Base-by-base conservation (phyloP, 345 rosid species). In the Lenwebbia sp. region DNA sequence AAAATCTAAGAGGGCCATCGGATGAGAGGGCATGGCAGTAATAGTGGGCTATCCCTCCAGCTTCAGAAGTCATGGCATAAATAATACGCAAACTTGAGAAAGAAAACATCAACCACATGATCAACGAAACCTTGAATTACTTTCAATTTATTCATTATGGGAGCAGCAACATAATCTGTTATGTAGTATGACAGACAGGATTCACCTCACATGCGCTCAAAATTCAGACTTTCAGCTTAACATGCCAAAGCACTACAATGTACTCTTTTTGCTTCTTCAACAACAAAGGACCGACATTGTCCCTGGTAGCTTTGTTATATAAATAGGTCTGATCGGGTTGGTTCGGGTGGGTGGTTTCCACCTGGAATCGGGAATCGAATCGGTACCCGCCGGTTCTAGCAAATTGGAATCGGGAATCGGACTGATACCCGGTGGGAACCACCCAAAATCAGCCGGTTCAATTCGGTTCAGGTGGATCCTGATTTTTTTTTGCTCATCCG, bases 221-320 rank as follows among this genome's bases (percentile, higher is more conserved):
- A 65, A 21, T 65, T 65, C 76, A 30, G 76, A 30, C 41, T 65
- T 8, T 65, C 76, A 19, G 84, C 53, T n/a, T 23, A 52, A 82
- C 41, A 52, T n/a, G 58, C 26, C 56, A 49, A 50, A 82, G 19
- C 40, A 40, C 54, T 13, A n/a, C 19, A 13, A 51, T 55, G 83
- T 82, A 86, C 82, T 86, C 85, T 86, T 85, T 91, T 88, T 84
- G 90, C 85, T 90, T 94, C 90, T 94, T 93, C 91, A 93, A 70
- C 40, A 92, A 92, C 91, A 93, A 86, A 88, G 96, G 97, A 12
- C 95, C 97, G 85, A 94, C 98, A 74, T 96, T 96, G 91, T 96
- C 98, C 33, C 98, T 98, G 13, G 95, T 94, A 65, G 95, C 98
- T 85, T 94, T 96, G 93, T 97, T 97, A 91, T 97, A 44, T 44